Evolutionary conservation across 352 stramenopile species (phyloP), one percentile per base, ranked within the genome.

Genomic region (Globisporangium barbulae): DNA sequence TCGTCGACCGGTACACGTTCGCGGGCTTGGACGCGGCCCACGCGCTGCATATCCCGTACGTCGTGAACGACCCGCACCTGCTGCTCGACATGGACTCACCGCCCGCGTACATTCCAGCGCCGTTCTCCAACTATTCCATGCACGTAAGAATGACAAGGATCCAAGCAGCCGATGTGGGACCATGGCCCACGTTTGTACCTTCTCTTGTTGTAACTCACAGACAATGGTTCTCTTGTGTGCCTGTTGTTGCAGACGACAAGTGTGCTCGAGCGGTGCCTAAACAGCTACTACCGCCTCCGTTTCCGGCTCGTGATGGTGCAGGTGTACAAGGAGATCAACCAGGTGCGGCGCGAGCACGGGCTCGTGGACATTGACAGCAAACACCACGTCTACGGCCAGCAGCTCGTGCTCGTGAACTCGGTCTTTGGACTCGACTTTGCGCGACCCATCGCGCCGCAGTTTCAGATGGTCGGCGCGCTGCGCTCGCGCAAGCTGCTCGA

Each of bases 81-180:
- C 72, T 96, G 33, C 67, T 91, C 44, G 89, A 96, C 39, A 88
- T 96, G n/a, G 89, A 96, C 64, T 74, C 86, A 8, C 89, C 89
- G 5, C 87, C 89, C 2, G 75, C 78, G 13, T 91, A 92, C 49
- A 79, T 94, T 31, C 79, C 85, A 1, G 85, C 87, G n/a, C 87
- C 87, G 0, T 93, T 94, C 61, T 91, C 87, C 22, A 88, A 88
- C n/a, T 81, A 81, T 66, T 81, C 84, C 6, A 91, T 93, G 74
- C 79, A 89, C 67, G 83, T 77, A 39, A 17, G 66, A 48, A 65
- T 5, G 13, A 2, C 22, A 59, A 53, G 53, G 17, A 33, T 17
- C 35, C 9, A 41, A 15, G 35, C 4, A 41, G 35, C 33, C 13
- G 13, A 13, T 61, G 4, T 37, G 7, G 21, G 69, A 21, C 28